Base-by-base conservation (phyloP, 2,329 filamentous ascomycete species). In the Pseudocercospora fijiensis region DNA sequence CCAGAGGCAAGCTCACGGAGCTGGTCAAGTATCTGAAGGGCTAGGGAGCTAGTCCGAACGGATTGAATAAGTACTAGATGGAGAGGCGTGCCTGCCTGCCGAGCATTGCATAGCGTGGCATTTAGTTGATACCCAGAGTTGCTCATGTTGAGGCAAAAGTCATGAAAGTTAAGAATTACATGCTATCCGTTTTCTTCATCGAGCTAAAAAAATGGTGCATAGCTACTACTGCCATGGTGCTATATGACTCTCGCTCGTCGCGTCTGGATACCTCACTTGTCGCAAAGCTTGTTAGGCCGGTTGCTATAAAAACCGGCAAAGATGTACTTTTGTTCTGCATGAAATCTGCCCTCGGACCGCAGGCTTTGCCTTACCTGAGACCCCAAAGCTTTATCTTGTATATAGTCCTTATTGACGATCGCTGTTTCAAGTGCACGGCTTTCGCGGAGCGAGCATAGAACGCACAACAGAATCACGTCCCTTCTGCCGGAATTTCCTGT, bases 1-100 rank as follows among this genome's bases (percentile, higher is more conserved):
- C 88, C 9, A 85, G 90, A 64, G 79, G 82, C 67, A 82, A 89
- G 72, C 82, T 94, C 51, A 81, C 86, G 71, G 83, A 87, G 74
- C 84, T 90, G 59, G 88, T 90, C 57, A 77, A 80, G 70, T 83
- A 73, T 49, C 58, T 74, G 27, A 64, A 75, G 20, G 62, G 67
- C 43, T 64, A 56, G 60, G 49, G 3, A 13, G 37, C 24, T 41
- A 37, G 30, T 26, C 20, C 9, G 26, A 16, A 26, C 41, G 55
- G 26, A 57, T 52, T 62, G 60, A 62, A 18, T 18, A 56, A 18
- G 22, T 33, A 13, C 18, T 56, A 33, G 28, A 41, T 26, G 53
- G 27, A 56, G 27, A 56, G 27, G 30, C 53, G 24, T 7, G 53
- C 16, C 28, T 56, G 53, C 30, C 53, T 56, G 28, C 53, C 53